Evolutionary conservation across 2,329 filamentous ascomycete genomes (phyloP), one percentile per base, ranked within the genome.

Genomic region (Fusarium verrucosum): DNA sequence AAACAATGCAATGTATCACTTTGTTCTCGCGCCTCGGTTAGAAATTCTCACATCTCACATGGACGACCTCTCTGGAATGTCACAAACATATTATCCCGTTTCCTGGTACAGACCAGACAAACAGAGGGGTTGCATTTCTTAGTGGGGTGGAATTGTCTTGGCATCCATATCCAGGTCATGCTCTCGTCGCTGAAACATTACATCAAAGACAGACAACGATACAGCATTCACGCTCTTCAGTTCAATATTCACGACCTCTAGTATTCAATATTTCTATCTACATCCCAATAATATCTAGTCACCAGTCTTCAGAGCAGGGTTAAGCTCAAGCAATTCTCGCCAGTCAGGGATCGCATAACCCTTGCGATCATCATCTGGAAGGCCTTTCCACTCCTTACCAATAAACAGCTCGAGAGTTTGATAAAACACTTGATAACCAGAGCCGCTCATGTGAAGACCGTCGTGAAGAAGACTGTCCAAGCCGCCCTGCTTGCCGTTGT

Each of bases 381-480:
- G 74, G 37, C 63, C 76, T 10, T 74, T 71, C 75, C 78, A 82
- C 41, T 81, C 78, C 28, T 78, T 72, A 4, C 79, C 80, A 50
- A 87, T 79, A 53, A 85, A 80, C n/a, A 79, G 77, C 63, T 74
- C 66, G 25, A 87, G 73, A 33, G 79, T 68, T 10, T 82, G 77
- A 65, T 79, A 86, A 46, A 88, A 80, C 44, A 87, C 75, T 43
- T 70, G 78, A 68, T 88, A 88, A 3, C 80, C 81, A 53, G 82
- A 77, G 28, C 82, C 81, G 56, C 79, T 83, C 75, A 88, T 78
- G 72, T 88, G 86, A 58, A 88, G 75, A 1, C 86, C 86, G 60
- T 87, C 85, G 4, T 82, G 80, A n/a, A 88, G 74, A 54, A 87
- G 78, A 33, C 77, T 69, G 55, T 82, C 78, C 36, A 88, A 74